Evolutionary conservation across 805 yeast genomes (phyloP).

Genomic region (Tetrapisispora taiwanensis): DNA sequence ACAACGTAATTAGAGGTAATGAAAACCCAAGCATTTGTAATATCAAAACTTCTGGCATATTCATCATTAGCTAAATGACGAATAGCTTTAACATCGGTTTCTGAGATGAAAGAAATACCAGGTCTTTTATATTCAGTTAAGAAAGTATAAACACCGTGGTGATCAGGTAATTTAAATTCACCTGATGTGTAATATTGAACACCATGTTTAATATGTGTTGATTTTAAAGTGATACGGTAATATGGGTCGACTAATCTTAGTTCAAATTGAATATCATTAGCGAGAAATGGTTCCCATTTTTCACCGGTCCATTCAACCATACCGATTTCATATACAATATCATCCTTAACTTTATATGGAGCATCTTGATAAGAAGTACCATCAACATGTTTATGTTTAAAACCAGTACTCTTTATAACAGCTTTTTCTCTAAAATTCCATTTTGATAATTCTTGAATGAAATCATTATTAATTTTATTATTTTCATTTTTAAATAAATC

Average conservation of each 20-base stretch:
- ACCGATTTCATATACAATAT: slow-evolving; percentile 43
- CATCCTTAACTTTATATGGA: slow-evolving; percentile 68
- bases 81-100: slow-evolving; percentile 63
- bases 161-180: slow-evolving; percentile 76
- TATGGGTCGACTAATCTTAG: slow-evolving; percentile 91
- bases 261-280: slow-evolving; percentile 67
- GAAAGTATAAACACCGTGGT: slow-evolving; percentile 93
- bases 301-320: slow-evolving; percentile 41
- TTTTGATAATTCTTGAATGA: slow-evolving; percentile 38
- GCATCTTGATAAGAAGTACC: slow-evolving; percentile 33
- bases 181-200: slow-evolving; percentile 43
- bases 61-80: slow-evolving; percentile 95
- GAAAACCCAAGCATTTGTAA: slow-evolving; percentile 89
- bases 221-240: slow-evolving; percentile 60
- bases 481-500: slow-evolving; percentile 38
- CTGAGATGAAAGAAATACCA: slow-evolving; percentile 61
- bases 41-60: slow-evolving; percentile 85
- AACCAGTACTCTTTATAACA: slow-evolving; percentile 46
- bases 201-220: slow-evolving; percentile 32
- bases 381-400: slow-evolving; percentile 43
- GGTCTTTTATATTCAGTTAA: slow-evolving; percentile 65
- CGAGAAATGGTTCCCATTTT: slow-evolving; percentile 62
- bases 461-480: slow-evolving; percentile 28
- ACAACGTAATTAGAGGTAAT: slow-evolving; percentile 62
- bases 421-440: slow-evolving; percentile 73